Conservation (phyloP, 139 green algal species). For the Micractinium conductrix region DNA sequence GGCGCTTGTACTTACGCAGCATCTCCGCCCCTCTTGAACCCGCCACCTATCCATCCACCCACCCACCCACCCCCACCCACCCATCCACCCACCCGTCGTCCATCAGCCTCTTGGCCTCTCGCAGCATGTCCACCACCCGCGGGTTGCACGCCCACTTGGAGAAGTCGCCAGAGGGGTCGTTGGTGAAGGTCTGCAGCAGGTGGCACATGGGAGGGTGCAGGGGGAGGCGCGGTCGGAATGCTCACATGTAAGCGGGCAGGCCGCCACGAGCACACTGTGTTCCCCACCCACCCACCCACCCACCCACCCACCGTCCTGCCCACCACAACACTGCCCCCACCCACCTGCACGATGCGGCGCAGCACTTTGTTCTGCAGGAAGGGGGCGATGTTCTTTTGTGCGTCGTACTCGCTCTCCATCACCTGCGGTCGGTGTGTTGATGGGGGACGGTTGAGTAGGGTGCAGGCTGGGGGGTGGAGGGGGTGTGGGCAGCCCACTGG, state of each 20-base stretch:
- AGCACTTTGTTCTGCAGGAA: constrained; percentile 61
- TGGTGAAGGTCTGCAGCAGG: constrained; percentile 64
- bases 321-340: neutral
- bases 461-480: no score
- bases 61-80: neutral
- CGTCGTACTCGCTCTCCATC: constrained; percentile 55
- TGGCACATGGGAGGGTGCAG: neutral
- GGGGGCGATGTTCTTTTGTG: constrained; percentile 60
- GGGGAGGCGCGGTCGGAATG: neutral
- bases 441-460: no score
- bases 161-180: constrained; percentile 68
- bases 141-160: constrained; percentile 65
- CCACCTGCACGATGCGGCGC: constrained; percentile 54
- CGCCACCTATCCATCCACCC: no score
- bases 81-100: constrained; percentile 50
- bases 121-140: constrained; percentile 66
- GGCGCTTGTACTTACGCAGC: no score
- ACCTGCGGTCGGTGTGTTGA: no score
- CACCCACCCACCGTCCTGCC: neutral
- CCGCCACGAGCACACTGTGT: no score
- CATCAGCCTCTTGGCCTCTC: constrained; percentile 61
- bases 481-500: no score
- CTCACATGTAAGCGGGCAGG: no score
- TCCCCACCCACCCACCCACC: neutral
- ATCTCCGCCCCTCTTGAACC: no score